Evolutionary conservation across 306 rosid species (phyloP).

Genomic region (Vicia villosa): DNA sequence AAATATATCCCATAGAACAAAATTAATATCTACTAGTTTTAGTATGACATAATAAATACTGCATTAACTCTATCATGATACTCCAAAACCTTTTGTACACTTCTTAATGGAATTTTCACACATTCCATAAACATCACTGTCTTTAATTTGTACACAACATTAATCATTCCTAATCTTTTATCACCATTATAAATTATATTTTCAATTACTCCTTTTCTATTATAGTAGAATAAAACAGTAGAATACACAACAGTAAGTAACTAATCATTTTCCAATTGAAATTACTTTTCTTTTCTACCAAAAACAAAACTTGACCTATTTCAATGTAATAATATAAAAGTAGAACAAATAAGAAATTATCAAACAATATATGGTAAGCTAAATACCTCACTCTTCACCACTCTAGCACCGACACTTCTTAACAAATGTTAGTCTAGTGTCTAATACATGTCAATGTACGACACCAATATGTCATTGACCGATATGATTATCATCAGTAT

Average conservation of each 20-base stretch:
- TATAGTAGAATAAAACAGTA: neutral
- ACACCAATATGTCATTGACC: too few species aligned
- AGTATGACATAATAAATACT: slow-evolving; percentile 21
- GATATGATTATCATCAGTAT: too few species aligned
- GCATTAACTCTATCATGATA: too few species aligned
- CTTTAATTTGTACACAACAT: slow-evolving; percentile 5
- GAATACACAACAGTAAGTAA: slow-evolving; percentile 16
- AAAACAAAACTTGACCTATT: neutral
- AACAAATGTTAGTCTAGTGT: too few species aligned
- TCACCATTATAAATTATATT: slow-evolving; percentile 11
- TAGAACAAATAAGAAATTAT: slow-evolving; percentile 25
- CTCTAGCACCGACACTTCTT: too few species aligned
- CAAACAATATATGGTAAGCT: neutral
- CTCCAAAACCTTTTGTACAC: slow-evolving; percentile 32
- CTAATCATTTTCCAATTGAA: slow-evolving; percentile 3
- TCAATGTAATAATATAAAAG: slow-evolving; percentile 22
- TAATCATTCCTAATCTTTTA: slow-evolving; percentile 9
- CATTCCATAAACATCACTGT: slow-evolving; percentile 31
- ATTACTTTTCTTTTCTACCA: slow-evolving; percentile 27
- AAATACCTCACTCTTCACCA: slow-evolving; percentile 32
- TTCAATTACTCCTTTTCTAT: slow-evolving; percentile 15
- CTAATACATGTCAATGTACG: too few species aligned
- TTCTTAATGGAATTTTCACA: slow-evolving; percentile 13
- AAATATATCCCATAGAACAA: slow-evolving; percentile 30
- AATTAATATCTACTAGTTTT: slow-evolving; percentile 27